Evolutionary conservation across 192 early-diverging fungal genomes (phyloP).

Genomic region (Thamnidium elegans): DNA sequence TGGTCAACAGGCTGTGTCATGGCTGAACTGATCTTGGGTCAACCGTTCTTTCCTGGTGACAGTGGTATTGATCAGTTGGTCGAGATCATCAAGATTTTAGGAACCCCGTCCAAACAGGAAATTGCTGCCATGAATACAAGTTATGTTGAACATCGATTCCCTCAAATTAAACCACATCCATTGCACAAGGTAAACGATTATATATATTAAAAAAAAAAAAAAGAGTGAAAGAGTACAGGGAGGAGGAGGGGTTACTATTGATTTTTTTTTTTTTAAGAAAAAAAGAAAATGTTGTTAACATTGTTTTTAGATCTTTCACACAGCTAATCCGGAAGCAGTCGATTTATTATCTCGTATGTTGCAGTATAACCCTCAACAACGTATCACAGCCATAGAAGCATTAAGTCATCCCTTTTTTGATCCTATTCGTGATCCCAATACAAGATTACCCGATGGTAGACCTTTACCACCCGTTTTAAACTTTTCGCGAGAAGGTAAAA

Average conservation of each 20-base stretch:
- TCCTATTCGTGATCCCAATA: slow-evolving; percentile 82
- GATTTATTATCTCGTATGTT: slow-evolving; percentile 81
- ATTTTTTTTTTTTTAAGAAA: too few relatives aligned
- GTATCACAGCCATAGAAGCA: slow-evolving; percentile 89
- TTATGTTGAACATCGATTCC: slow-evolving; percentile 98
- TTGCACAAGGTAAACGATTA: slow-evolving; percentile 75
- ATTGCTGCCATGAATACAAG: slow-evolving; percentile 97
- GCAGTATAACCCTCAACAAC: slow-evolving; percentile 84
- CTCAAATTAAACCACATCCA: slow-evolving; percentile 93
- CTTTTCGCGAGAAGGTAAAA: slow-evolving; percentile 71
- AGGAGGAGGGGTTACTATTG: too few relatives aligned
- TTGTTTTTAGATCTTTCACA: slow-evolving; percentile 68
- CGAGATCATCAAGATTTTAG: slow-evolving; percentile 99
- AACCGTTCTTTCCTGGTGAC: slow-evolving; percentile 94
- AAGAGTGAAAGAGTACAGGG: not conserved
- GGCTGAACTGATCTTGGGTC: slow-evolving; percentile 92
- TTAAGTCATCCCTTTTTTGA: slow-evolving; percentile 96
- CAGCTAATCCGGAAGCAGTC: slow-evolving; percentile 68
- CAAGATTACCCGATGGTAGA: slow-evolving; percentile 76
- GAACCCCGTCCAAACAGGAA: slow-evolving; percentile 94
- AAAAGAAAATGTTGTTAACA: not conserved
- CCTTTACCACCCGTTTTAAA: slow-evolving; percentile 88
- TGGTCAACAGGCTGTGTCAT: slow-evolving; percentile 98
- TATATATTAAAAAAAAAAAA: slow-evolving; percentile 33
- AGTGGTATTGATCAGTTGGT: slow-evolving; percentile 97